Base-by-base conservation (phyloP, 192 early-diverging fungal genomes). In the Coemansia sp. region DNA sequence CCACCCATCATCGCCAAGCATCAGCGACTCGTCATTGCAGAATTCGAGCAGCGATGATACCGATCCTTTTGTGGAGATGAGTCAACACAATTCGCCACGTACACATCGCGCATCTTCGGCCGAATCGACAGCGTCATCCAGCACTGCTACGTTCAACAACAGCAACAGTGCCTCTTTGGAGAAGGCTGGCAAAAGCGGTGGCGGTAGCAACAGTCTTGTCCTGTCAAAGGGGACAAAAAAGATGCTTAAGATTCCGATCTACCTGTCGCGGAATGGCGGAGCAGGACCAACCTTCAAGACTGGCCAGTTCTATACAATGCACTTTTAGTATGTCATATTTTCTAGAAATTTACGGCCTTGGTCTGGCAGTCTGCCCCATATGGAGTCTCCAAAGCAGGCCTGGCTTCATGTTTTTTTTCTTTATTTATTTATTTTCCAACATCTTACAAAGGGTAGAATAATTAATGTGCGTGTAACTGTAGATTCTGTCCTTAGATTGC, bases 251-350 rank as follows among this genome's bases (percentile, higher is more conserved):
- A 63, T 81, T 19, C 73, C 73, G 22, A 81, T 81, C 45, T 71
- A 75, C 45, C 48, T 81, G 43, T 72, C 78, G 49, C 63, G 78
- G 55, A 75, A 71, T 49, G 63, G 73, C 35, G 78, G 78, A 25
- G 59, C 73, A 34, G 78, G 78, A 4, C 78, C 78, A 8, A 75
- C 73, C 17, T 81, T 57, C 70, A 81, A 81, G 57, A 81, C 78
- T 3, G 78, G 78, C 45, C 78, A 81, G 70, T 75, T 75, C 43
- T 81, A 72, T 63, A 69, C 73, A 15, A 41, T 81, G 62, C 78
- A 75, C 59, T 22, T 66, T 55, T 75, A 69, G 35, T 43, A 32
- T 23, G 23, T 56, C 34, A 64, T 64, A 2, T 45, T 13, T 17
- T 45, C 17, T 45, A 45, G 11, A 45, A 17, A 45, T 17, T 45